Percentiles rank a stretch among this genome's conserved stretches.
phyloP scores from a whole-genome alignment of 176 grass and related monocot species.

The Puccinellia tenuiflora region DNA sequence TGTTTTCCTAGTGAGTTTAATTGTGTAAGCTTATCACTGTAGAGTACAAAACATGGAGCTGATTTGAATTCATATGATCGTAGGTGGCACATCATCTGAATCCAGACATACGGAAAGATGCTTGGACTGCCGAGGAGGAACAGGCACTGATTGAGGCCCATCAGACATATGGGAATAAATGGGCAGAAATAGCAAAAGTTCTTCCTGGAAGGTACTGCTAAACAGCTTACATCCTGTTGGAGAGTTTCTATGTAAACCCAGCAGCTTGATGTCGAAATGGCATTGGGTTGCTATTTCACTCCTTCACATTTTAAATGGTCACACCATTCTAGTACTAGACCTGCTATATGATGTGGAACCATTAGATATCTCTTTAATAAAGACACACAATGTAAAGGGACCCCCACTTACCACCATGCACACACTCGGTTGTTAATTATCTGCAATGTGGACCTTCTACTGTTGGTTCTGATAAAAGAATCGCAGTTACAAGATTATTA shows the following conservation, averaged over 20 bases:
- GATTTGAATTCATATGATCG: constrained; percentile 21
- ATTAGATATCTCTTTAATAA: neutral
- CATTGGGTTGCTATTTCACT: neutral
- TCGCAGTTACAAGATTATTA: constrained; percentile 12
- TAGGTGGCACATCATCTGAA: constrained; percentile 99
- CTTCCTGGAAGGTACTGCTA: constrained; percentile 84
- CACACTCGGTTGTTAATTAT: neutral
- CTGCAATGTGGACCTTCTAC: neutral
- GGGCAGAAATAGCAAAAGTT: constrained; percentile 99
- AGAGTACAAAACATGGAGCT: neutral
- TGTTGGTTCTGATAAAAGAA: constrained; percentile 23
- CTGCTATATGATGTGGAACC: neutral
- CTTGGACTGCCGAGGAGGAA: constrained; percentile 89
- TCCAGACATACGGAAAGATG: constrained; percentile 92
- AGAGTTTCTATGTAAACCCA: neutral
- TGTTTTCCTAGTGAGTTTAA: neutral
- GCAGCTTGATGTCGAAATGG: neutral
- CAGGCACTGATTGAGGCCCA: constrained; percentile 73
- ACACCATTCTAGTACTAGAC: neutral
- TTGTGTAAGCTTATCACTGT: neutral
- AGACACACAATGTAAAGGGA: neutral
- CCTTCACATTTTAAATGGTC: neutral
- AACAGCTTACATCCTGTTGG: neutral
- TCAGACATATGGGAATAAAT: constrained; percentile 85
- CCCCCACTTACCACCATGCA: neutral